Percentiles rank a stretch among this genome's conserved stretches.
Conservation (phyloP, 345 rosid genomes). For the Populus euphratica region DNA sequence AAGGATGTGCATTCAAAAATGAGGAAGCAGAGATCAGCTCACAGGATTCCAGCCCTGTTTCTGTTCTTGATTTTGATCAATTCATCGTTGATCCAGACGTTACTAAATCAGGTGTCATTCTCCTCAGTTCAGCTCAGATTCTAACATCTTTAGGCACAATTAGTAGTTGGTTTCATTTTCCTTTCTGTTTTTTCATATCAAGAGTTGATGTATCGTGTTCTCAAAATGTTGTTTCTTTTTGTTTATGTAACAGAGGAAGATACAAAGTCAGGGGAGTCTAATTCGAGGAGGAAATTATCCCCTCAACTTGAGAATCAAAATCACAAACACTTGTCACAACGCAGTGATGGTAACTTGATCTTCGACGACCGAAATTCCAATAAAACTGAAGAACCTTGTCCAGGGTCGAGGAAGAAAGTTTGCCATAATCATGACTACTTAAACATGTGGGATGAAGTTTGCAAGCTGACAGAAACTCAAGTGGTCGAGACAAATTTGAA, state of each 20-base stretch:
- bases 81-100: slow-evolving; percentile 35
- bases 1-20: not conserved
- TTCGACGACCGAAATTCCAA: slow-evolving; percentile 13
- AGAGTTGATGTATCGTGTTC: not conserved
- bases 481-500: slow-evolving; percentile 29
- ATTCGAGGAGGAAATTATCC: slow-evolving; percentile 28
- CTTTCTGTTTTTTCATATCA: not conserved
- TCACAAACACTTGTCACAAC: slow-evolving; percentile 1
- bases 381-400: slow-evolving; percentile 10
- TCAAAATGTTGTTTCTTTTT: not conserved
- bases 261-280: slow-evolving; percentile 10
- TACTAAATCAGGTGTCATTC: slow-evolving; percentile 39
- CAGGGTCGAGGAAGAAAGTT: slow-evolving; percentile 10
- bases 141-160: not conserved
- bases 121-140: not conserved
- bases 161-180: not conserved
- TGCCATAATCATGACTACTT: not conserved
- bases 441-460: slow-evolving; percentile 25
- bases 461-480: slow-evolving; percentile 22
- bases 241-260: slow-evolving; percentile 17
- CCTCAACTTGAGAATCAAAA: slow-evolving; percentile 24
- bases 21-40: slow-evolving; percentile 48
- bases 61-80: slow-evolving; percentile 70
- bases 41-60: slow-evolving; percentile 78
- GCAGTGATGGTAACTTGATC: slow-evolving; percentile 8